phyloP scores from a whole-genome alignment of 352 stramenopile genomes.

The Phytophthora vignae region DNA sequence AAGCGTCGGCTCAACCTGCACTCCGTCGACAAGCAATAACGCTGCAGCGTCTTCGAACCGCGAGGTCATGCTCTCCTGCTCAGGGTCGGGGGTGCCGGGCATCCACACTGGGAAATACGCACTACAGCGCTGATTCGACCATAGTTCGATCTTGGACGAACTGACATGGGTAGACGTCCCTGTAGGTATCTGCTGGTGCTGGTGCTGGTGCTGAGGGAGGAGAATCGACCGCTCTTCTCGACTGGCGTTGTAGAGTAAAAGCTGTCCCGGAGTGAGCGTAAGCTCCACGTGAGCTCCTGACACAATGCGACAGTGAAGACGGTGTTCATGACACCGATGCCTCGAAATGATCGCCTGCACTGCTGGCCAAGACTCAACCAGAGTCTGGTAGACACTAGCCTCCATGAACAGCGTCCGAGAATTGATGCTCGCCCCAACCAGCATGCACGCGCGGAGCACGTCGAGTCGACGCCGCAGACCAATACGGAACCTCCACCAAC shows the following conservation, averaged over 20 bases:
- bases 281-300: conserved; percentile 49
- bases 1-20: conserved; percentile 63
- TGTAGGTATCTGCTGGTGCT: conserved; percentile 27
- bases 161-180: conserved; percentile 23
- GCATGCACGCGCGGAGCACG: conserved; percentile 57
- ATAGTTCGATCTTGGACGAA: conserved; percentile 46
- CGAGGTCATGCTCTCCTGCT: conserved; percentile 70
- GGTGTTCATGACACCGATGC: conserved; percentile 58
- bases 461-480: conserved; percentile 58
- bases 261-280: conserved; percentile 47
- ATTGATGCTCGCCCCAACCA: conserved; percentile 64
- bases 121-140: conserved; percentile 55
- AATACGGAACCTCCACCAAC: conserved; percentile 70
- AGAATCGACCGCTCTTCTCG: conserved; percentile 36
- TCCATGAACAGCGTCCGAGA: conserved; percentile 79
- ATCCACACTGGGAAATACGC: conserved; percentile 72
- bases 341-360: conserved; percentile 39
- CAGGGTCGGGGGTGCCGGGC: conserved; percentile 55
- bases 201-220: conserved; percentile 33
- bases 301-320: conserved; percentile 55
- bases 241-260: conserved; percentile 42
- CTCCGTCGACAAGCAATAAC: conserved; percentile 59
- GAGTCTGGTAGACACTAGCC: conserved; percentile 49
- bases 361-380: conserved; percentile 51
- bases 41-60: conserved; percentile 60